Conservation (phyloP, 2,329 filamentous ascomycete genomes). For the Knoxdaviesia proteae region DNA sequence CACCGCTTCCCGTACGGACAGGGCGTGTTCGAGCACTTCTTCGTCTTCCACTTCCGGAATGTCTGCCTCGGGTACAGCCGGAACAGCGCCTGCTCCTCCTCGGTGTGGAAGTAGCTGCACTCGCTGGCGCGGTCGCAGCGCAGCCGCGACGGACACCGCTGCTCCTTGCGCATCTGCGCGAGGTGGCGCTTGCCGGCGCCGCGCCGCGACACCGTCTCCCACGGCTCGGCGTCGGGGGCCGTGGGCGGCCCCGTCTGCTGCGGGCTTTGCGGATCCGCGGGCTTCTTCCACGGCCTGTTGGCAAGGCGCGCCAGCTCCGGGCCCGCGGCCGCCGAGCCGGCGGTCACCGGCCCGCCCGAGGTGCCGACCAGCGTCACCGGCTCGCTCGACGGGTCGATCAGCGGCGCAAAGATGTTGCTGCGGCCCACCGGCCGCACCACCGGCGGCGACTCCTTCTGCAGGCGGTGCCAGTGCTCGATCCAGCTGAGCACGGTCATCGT, state of each 20-base stretch:
- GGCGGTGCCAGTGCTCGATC: constrained; percentile 2
- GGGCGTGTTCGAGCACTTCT: not conserved
- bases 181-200: constrained; percentile 1
- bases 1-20: constrained; percentile 1
- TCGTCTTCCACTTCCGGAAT: constrained; percentile 4
- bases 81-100: constrained; percentile 2
- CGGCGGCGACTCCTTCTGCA: not conserved
- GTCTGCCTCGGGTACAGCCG: not conserved
- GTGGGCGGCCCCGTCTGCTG: not conserved
- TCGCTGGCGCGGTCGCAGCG: constrained; percentile 3
- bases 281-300: not conserved
- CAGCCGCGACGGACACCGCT: constrained; percentile 1
- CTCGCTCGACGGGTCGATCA: not conserved
- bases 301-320: not conserved
- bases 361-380: not conserved
- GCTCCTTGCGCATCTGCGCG: not conserved
- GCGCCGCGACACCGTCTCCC: not conserved
- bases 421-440: not conserved
- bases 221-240: not conserved
- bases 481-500: constrained; percentile 2
- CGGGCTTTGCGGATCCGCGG: too few relatives aligned
- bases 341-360: not conserved
- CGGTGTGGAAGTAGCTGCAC: constrained; percentile 2
- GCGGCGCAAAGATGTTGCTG: constrained; percentile 2
- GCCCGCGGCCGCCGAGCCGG: not conserved